Percentiles rank a stretch among this genome's conserved stretches.
Conservation (phyloP, 768 basidiomycete species). For the Vararia minispora region DNA sequence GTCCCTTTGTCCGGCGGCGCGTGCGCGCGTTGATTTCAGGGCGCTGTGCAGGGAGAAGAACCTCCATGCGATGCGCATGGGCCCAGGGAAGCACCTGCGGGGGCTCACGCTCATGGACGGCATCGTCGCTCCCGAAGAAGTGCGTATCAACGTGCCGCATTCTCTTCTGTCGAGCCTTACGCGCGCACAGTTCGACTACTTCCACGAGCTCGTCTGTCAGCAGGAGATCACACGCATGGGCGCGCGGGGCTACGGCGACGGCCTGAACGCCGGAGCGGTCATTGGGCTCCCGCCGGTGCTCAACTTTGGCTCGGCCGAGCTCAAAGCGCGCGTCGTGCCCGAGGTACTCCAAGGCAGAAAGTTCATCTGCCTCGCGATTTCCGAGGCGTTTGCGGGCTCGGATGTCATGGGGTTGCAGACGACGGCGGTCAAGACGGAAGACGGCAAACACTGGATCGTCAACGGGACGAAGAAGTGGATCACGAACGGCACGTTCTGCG, state of each 20-base stretch:
- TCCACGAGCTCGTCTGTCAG: constrained; percentile 53
- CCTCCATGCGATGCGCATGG: constrained; percentile 84
- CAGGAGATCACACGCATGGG: constrained; percentile 36
- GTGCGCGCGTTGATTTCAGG: background rate
- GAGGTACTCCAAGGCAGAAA: constrained; percentile 69
- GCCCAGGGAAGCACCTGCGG: constrained; percentile 80
- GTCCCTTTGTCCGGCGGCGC: background rate
- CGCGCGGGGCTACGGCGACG: constrained; percentile 76
- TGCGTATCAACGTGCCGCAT: constrained; percentile 16
- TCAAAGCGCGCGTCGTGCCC: constrained; percentile 49
- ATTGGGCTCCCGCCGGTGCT: constrained; percentile 80
- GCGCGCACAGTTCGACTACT: constrained; percentile 60
- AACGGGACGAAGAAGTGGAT: constrained; percentile 87
- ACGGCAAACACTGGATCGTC: constrained; percentile 78
- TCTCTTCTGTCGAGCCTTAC: background rate
- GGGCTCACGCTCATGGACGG: constrained; percentile 70
- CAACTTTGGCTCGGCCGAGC: constrained; percentile 62
- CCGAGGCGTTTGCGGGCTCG: constrained; percentile 80
- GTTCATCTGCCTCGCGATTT: constrained; percentile 79
- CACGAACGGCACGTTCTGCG: constrained; percentile 45
- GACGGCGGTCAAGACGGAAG: constrained; percentile 67
- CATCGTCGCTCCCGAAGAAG: constrained; percentile 66
- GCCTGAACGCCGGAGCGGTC: constrained; percentile 62
- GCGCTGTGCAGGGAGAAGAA: constrained; percentile 41
- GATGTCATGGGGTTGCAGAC: constrained; percentile 80